Evolutionary conservation across 2,329 filamentous ascomycete genomes (phyloP), one percentile per base, ranked within the genome.

Genomic region (Lasiodiplodia hormozganensis): DNA sequence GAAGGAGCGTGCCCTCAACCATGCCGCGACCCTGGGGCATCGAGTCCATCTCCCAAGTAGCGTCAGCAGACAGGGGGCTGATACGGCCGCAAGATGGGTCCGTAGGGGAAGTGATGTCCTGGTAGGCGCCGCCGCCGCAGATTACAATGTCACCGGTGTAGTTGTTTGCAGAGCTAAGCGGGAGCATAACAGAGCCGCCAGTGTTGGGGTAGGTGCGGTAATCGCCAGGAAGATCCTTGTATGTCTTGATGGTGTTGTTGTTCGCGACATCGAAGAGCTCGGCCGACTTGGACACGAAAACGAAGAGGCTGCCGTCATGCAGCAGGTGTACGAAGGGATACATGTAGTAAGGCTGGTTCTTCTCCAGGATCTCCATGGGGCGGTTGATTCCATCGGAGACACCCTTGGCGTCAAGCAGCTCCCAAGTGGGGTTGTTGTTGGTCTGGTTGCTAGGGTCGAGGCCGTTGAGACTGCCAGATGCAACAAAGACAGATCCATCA

Each of bases 371-470:
- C 4, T 85, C 82, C 81, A 89, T 82, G 10, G 77, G 76, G 53
- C 83, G 81, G 73, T 81, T 87, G 21, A 77, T 74, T 58, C 85
- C 86, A 56, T 79, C 76, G 3, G 83, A 81, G 53, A 82, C 75
- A 68, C 85, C 87, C 52, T 82, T 73, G 34, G 77, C 70, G 68
- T 85, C 83, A n/a, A 89, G 78, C 31, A 88, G 83, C 73, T 89
- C 87, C 74, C 88, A 89, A 2, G 87, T 89, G 2, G 87, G 87
- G 73, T 89, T 89, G 79, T 89, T 89, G 79, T 89, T 89, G 58
- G 82, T 78, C 4, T 76, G 76, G 68, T 84, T 80, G 8, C 81
- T 82, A 28, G 86, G 86, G 73, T 88, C 84, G 38, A 88, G 80
- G 56, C 86, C 87, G 72, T 89, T 89, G 70, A 86, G 76, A 73